Base-by-base conservation (phyloP, 2,329 filamentous ascomycete species). In the Zymoseptoria ardabiliae region DNA sequence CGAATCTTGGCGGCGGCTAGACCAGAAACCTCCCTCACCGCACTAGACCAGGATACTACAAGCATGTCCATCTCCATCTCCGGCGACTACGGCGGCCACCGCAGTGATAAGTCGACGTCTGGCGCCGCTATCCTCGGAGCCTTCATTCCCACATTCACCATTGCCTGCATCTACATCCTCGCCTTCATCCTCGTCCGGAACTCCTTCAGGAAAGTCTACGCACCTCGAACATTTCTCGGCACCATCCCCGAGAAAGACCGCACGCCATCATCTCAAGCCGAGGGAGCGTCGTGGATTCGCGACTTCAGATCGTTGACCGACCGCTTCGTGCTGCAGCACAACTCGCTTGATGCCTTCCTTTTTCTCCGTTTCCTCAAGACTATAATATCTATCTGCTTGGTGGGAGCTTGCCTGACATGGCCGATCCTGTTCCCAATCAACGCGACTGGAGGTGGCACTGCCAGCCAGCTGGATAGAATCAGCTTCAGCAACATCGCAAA, bases 351-450 rank as follows among this genome's bases (percentile, higher is more conserved):
- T 64, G 77, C 76, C 28, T 80, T 76, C 58, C 71, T 81, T 13
- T 80, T 76, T 60, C 69, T 81, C 52, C 72, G 78, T 48, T 79
- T 76, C 65, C 74, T 80, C 65, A 77, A 77, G 64, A 67, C 78
- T 56, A 71, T 77, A 50, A 70, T 78, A 50, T 61, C 70, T 22
- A 71, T 77, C 45, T 76, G 74, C 64, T 68, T 79, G 45, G 62
- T 77, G 19, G 78, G 78, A 19, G 73, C 70, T 59, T 58, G 69
- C 48, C 68, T 80, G 58, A 79, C 75, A 4, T 79, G 76, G 73
- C 76, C 78, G 0, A 70, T 80, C 17, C 65, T 80, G 17, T 75
- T 80, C 55, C 77, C 78, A 1, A 68, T 80, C 70, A 78, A 80
- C 64, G 74, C 73, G 0, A 79, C 75, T 28, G 70, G 69, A 52